Conservation (phyloP, 176 grass and related monocot species). For the Oryza rufipogon region DNA sequence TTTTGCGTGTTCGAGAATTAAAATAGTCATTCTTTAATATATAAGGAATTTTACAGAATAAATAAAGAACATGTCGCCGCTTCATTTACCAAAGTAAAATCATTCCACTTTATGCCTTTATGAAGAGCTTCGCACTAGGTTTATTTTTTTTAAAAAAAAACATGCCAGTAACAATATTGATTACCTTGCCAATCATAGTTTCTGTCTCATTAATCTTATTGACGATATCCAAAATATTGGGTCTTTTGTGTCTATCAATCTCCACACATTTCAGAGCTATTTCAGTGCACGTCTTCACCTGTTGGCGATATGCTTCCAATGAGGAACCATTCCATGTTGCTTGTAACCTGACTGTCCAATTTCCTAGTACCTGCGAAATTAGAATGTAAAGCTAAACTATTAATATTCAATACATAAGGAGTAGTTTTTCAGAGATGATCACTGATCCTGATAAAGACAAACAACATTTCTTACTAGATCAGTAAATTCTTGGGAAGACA, state of each 20-base stretch:
- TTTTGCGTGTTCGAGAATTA: too few species aligned
- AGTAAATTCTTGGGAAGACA: not conserved
- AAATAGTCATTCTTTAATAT: too few species aligned
- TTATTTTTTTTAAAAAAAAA: not conserved
- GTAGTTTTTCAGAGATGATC: too few species aligned
- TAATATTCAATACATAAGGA: too few species aligned
- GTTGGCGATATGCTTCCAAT: constrained; percentile 3
- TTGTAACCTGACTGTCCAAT: constrained; percentile 14
- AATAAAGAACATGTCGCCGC: too few species aligned
- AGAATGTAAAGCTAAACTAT: not conserved
- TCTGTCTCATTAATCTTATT: not conserved
- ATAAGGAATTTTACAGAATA: too few species aligned
- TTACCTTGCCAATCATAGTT: constrained; percentile 5
- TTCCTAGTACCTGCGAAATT: not conserved
- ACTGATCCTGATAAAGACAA: too few species aligned
- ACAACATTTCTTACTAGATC: not conserved
- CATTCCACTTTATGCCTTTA: not conserved
- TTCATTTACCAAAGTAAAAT: not conserved
- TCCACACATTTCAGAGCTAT: constrained; percentile 22
- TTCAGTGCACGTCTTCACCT: constrained; percentile 21
- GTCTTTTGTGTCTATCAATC: not conserved
- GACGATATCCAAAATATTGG: not conserved
- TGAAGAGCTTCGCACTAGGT: not conserved
- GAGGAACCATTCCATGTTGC: constrained; percentile 1
- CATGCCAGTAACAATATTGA: not conserved